Percentiles rank a stretch among this genome's conserved stretches.
Conservation (phyloP, 805 yeast genomes). For the Yamadazyma laniorum region DNA sequence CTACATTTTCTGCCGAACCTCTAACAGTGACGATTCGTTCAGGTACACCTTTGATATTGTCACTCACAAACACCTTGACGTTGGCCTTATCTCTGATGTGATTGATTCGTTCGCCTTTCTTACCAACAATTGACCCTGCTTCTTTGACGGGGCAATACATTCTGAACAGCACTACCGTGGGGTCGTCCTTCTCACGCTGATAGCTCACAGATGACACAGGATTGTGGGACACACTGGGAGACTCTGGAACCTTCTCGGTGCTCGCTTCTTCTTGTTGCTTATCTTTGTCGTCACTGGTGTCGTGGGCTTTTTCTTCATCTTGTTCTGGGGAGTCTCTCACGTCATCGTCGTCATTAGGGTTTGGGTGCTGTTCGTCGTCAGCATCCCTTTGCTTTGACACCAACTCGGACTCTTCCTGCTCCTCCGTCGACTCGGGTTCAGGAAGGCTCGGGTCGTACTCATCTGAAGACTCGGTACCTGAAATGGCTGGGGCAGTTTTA, state of each 20-base stretch:
- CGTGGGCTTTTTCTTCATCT: background rate
- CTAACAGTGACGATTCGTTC: slow-evolving; percentile 73
- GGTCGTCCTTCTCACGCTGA: slow-evolving; percentile 43
- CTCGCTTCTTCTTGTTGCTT: no score
- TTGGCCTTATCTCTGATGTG: slow-evolving; percentile 61
- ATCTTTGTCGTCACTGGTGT: background rate
- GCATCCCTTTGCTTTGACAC: no score
- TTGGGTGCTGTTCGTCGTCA: background rate
- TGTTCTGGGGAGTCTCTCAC: background rate
- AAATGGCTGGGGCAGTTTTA: slow-evolving; percentile 12
- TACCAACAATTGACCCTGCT: slow-evolving; percentile 74
- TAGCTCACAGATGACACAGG: slow-evolving; percentile 3
- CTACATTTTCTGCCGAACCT: slow-evolving; percentile 75
- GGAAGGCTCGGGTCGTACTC: slow-evolving; percentile 8
- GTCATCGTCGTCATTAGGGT: background rate
- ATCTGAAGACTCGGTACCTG: background rate
- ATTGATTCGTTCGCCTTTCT: slow-evolving; percentile 72
- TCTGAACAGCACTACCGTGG: slow-evolving; percentile 64
- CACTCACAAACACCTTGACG: slow-evolving; percentile 69
- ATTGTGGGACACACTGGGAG: slow-evolving; percentile 25
- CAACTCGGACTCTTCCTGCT: background rate
- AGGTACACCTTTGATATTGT: slow-evolving; percentile 65
- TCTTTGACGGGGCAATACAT: slow-evolving; percentile 76
- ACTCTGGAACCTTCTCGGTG: background rate
- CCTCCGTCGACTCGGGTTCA: slow-evolving; percentile 2